Percentiles rank a stretch among this genome's conserved stretches.
Conservation (phyloP, 345 rosid species). For the Eucalyptus brandiana region DNA sequence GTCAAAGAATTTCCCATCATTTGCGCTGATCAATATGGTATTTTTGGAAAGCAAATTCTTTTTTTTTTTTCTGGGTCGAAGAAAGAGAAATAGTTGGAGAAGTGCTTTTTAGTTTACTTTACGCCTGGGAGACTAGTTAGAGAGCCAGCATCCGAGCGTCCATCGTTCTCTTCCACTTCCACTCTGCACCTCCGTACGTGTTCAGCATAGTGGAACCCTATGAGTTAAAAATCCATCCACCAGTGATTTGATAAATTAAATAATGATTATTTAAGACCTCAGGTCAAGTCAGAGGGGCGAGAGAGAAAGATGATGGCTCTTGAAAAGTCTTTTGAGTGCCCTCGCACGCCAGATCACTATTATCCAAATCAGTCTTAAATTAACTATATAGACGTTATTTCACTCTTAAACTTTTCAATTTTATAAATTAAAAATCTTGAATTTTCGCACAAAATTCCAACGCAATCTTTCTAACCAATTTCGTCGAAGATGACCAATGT, state of each 20-base stretch:
- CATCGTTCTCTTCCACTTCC: background rate
- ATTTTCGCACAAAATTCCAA: no score
- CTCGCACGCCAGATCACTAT: background rate
- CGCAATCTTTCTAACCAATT: no score
- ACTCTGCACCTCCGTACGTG: background rate
- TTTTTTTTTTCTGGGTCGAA: background rate
- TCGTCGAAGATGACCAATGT: no score
- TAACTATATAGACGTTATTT: fast-evolving
- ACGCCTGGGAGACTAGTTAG: background rate
- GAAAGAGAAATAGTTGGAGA: background rate
- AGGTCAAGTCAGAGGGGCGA: background rate
- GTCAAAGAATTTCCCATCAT: background rate
- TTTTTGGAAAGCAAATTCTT: background rate
- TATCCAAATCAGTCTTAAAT: no score
- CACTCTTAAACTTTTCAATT: no score
- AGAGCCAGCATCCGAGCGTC: background rate
- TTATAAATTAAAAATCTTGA: no score
- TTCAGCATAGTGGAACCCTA: background rate
- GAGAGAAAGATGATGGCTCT: background rate
- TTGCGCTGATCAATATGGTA: background rate
- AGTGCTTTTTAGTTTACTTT: background rate
- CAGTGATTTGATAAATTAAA: background rate
- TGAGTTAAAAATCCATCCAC: background rate
- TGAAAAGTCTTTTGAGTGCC: background rate
- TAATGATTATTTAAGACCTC: background rate